A percentile compares a stretch with the other conserved stretches of the same genome.
These are phyloP conservation scores for Phytophthora pistaciae DNA, from an alignment of 352 stramenopile genomes.

Conservation along the genomic window DNA sequence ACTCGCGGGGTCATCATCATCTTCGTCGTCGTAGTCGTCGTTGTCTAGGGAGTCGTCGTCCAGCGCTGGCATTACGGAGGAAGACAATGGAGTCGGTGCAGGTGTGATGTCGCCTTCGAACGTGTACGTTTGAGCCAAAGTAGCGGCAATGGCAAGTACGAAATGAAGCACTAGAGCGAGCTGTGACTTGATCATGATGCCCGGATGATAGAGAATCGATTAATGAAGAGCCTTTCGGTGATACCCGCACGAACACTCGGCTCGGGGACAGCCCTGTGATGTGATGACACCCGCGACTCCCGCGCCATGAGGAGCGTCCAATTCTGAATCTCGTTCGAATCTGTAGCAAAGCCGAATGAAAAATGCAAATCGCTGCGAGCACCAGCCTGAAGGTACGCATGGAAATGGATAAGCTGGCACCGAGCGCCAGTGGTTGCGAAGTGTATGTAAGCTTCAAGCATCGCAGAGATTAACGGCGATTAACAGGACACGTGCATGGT, in stretches of 20 bases:
- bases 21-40: slow-evolving; percentile 6
- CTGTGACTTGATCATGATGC: slow-evolving; percentile 7
- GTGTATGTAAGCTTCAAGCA: not conserved
- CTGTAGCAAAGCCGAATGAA: slow-evolving; percentile 27
- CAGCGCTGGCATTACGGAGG: not conserved
- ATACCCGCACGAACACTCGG: not conserved
- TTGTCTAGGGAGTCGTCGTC: slow-evolving; percentile 7
- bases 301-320: not conserved
- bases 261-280: slow-evolving; percentile 1
- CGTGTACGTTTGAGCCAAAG: slow-evolving; percentile 1
- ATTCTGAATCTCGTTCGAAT: slow-evolving; percentile 27
- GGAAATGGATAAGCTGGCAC: not conserved
- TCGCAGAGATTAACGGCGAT: slow-evolving; percentile 5
- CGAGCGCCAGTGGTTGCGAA: not conserved
- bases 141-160: not conserved
- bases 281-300: not conserved
- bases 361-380: slow-evolving; percentile 14
- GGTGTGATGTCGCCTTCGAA: slow-evolving; percentile 1
- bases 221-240: slow-evolving; percentile 10
- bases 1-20: not conserved
- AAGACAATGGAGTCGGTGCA: not conserved
- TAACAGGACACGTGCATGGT: not conserved
- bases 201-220: slow-evolving; percentile 1
- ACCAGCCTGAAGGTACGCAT: not conserved
- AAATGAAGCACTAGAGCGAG: not conserved